Conservation (phyloP, 2,329 filamentous ascomycete species). For the Cephalotrichum gorgonifer region DNA sequence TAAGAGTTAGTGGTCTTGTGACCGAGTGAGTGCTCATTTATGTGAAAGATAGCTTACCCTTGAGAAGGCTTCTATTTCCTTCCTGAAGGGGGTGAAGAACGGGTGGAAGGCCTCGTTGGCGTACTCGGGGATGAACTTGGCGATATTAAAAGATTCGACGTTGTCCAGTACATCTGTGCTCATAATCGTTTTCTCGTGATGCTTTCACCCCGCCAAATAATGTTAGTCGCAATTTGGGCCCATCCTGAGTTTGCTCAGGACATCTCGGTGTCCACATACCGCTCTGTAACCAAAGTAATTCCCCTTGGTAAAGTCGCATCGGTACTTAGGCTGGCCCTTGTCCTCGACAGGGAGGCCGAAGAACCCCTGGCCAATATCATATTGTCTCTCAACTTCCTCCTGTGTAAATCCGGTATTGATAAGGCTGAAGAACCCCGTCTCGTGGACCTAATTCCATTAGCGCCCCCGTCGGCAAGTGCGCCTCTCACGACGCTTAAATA, state of each 20-base stretch:
- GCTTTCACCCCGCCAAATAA: not conserved
- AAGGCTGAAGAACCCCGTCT: constrained; percentile 40
- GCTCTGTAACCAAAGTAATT: constrained; percentile 39
- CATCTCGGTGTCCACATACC: constrained; percentile 1
- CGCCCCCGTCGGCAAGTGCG: not conserved
- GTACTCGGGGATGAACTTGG: constrained; percentile 34
- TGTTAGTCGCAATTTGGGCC: not conserved
- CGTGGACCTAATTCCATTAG: constrained; percentile 13
- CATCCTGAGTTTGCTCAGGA: not conserved
- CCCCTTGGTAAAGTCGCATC: constrained; percentile 28
- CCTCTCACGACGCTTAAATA: no score
- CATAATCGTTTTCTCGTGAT: constrained; percentile 20
- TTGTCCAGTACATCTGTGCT: constrained; percentile 28
- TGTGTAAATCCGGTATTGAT: constrained; percentile 41
- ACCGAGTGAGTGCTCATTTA: constrained; percentile 31
- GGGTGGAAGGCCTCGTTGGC: constrained; percentile 22
- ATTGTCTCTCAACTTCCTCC: constrained; percentile 41
- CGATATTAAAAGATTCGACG: constrained; percentile 42
- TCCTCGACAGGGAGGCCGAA: constrained; percentile 38
- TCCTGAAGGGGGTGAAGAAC: constrained; percentile 25
- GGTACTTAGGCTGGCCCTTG: constrained; percentile 33
- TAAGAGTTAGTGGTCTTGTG: constrained; percentile 15
- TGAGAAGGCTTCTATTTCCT: constrained; percentile 40
- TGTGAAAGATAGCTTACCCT: constrained; percentile 23
- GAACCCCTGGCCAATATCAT: constrained; percentile 41